Conservation (phyloP, 1,284 basidiomycete species). For the Cutaneotrichosporon dermatis region DNA sequence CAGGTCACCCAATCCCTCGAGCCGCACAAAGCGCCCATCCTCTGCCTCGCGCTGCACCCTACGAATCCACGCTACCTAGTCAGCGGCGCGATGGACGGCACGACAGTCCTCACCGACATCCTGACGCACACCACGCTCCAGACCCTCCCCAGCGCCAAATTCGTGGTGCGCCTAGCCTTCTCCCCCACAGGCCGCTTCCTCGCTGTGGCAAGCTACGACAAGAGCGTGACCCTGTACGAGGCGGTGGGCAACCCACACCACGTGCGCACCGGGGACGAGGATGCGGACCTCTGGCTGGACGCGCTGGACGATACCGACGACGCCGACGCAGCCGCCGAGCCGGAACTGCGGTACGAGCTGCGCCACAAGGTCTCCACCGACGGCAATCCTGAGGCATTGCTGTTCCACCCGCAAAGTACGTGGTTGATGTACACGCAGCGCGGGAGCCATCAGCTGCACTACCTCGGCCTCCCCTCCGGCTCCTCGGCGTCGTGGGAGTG, state of each 20-base stretch:
- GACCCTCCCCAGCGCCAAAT: slow-evolving; percentile 41
- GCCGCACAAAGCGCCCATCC: slow-evolving; percentile 44
- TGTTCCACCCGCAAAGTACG: slow-evolving; percentile 31
- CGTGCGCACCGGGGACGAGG: slow-evolving; percentile 1
- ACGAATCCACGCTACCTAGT: slow-evolving; percentile 39
- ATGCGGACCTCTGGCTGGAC: slow-evolving; percentile 33
- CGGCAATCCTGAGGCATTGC: slow-evolving; percentile 45
- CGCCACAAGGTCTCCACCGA: slow-evolving; percentile 29
- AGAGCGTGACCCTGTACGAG: slow-evolving; percentile 40
- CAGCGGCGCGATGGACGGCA: slow-evolving; percentile 48
- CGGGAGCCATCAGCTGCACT: slow-evolving; percentile 36
- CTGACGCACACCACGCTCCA: slow-evolving; percentile 39
- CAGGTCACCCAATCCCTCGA: slow-evolving; percentile 40
- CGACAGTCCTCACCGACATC: slow-evolving; percentile 40
- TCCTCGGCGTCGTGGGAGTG: slow-evolving; percentile 12
- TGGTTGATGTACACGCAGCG: slow-evolving; percentile 42
- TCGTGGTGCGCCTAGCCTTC: slow-evolving; percentile 45
- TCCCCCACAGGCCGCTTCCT: slow-evolving; percentile 39
- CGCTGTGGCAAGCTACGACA: slow-evolving; percentile 48
- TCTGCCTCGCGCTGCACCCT: slow-evolving; percentile 45
- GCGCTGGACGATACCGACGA: slow-evolving; percentile 38
- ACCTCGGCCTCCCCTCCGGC: slow-evolving; percentile 23
- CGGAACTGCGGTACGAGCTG: slow-evolving; percentile 34
- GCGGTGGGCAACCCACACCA: slow-evolving; percentile 11
- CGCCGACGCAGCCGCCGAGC: slow-evolving; percentile 32